A percentile compares a stretch with the other conserved stretches of the same genome.
These are phyloP conservation scores for Dissophora globulifera DNA, from an alignment of 192 early-diverging fungal genomes.

Conservation along the genomic window DNA sequence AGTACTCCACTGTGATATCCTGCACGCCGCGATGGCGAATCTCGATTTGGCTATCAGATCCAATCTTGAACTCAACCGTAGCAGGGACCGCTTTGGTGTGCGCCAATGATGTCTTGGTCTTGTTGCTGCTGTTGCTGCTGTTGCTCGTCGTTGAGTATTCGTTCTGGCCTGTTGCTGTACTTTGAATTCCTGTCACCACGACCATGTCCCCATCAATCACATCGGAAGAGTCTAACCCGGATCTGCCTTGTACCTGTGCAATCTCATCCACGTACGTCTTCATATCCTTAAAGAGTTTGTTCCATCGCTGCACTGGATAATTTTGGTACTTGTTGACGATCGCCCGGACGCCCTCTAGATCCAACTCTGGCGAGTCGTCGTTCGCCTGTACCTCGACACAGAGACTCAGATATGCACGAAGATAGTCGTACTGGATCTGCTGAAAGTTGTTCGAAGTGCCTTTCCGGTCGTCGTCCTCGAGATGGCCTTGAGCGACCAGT, in stretches of 20 bases:
- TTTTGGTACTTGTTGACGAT: constrained; percentile 46
- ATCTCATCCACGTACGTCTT: constrained; percentile 51
- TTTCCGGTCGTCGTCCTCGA: constrained; percentile 1
- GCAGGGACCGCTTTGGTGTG: constrained; percentile 24
- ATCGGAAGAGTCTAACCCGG: not conserved
- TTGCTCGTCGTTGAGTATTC: not conserved
- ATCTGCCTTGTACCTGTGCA: too few relatives aligned
- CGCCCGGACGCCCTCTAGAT: constrained; percentile 24
- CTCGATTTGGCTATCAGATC: constrained; percentile 31
- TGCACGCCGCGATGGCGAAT: constrained; percentile 51
- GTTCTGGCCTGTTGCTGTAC: not conserved
- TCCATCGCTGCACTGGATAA: constrained; percentile 55
- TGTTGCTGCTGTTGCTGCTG: not conserved
- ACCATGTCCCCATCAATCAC: not conserved
- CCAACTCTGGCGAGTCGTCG: not conserved
- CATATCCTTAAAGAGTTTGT: constrained; percentile 51
- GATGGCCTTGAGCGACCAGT: constrained; percentile 14
- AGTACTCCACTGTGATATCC: constrained; percentile 51
- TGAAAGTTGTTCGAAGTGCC: constrained; percentile 3
- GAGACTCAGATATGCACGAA: constrained; percentile 57
- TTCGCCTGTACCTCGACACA: constrained; percentile 41
- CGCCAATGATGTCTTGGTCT: too few relatives aligned
- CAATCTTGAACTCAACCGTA: constrained; percentile 55
- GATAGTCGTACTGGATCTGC: constrained; percentile 59
- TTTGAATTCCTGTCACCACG: constrained; percentile 8